Conservation (phyloP, 1,139 yeast genomes). For the Hansenula lynferdii region DNA sequence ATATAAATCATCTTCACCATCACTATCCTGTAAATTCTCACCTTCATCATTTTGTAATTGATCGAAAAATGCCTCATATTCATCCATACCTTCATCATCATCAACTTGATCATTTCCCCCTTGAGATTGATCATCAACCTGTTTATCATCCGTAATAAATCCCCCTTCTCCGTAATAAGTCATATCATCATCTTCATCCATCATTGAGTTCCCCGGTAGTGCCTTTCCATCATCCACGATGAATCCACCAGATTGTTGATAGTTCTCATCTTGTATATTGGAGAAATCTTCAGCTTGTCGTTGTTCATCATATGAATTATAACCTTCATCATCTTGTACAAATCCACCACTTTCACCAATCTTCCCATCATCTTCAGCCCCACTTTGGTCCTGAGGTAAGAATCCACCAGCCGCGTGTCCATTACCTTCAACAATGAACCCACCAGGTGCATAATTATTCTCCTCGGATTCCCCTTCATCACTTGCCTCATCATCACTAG, state of each 20-base stretch:
- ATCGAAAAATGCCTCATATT: slow-evolving; percentile 11
- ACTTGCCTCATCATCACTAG: slow-evolving; percentile 5
- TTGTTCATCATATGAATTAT: background rate
- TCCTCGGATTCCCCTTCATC: too few relatives aligned
- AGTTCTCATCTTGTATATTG: too few relatives aligned
- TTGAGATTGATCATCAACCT: background rate
- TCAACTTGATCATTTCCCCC: background rate
- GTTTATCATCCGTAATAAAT: slow-evolving; percentile 1
- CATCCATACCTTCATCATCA: slow-evolving; percentile 7
- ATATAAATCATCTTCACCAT: too few relatives aligned
- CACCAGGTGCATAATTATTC: slow-evolving; percentile 4
- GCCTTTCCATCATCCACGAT: slow-evolving; percentile 2
- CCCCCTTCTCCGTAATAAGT: slow-evolving; percentile 3
- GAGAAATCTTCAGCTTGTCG: too few relatives aligned
- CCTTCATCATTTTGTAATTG: slow-evolving; percentile 3
- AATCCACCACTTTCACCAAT: slow-evolving; percentile 2
- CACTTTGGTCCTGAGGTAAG: too few relatives aligned
- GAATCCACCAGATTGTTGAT: slow-evolving; percentile 9
- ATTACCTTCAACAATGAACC: slow-evolving; percentile 13
- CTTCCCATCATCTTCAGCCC: slow-evolving; percentile 5
- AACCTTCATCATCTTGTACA: background rate
- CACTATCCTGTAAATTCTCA: background rate
- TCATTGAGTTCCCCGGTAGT: too few relatives aligned
- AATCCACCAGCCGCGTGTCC: slow-evolving; percentile 3
- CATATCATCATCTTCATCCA: slow-evolving; percentile 1